Evolutionary conservation across 2,329 filamentous ascomycete species (phyloP).

Genomic region (Emericellopsis cladophorae): DNA sequence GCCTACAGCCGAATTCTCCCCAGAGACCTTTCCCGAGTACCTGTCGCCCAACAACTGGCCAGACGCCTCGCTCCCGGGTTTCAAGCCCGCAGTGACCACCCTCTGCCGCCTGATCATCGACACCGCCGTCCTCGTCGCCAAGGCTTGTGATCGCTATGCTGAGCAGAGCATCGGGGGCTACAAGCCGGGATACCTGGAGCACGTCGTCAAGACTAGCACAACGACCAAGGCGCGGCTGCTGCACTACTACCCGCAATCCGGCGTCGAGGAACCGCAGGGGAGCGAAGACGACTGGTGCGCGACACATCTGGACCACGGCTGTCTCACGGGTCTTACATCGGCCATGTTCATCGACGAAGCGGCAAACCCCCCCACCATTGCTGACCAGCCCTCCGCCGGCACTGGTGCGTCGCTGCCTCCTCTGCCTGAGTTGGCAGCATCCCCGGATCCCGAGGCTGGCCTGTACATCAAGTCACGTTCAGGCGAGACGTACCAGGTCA

Average conservation of each 20-base stretch:
- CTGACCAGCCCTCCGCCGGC: slow-evolving; percentile 7
- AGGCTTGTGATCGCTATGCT: slow-evolving; percentile 82
- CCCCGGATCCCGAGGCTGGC: slow-evolving; percentile 74
- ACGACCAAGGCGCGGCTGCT: slow-evolving; percentile 85
- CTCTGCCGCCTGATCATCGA: slow-evolving; percentile 82
- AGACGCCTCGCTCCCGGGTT: slow-evolving; percentile 57
- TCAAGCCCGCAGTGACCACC: slow-evolving; percentile 57
- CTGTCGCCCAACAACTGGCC: slow-evolving; percentile 84
- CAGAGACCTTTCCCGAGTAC: slow-evolving; percentile 69
- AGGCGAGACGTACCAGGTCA: slow-evolving; percentile 76
- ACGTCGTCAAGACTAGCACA: slow-evolving; percentile 71
- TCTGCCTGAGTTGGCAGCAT: slow-evolving; percentile 58
- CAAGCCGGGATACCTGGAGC: slow-evolving; percentile 66
- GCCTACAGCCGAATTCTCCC: slow-evolving; percentile 44
- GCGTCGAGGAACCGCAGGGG: slow-evolving; percentile 15
- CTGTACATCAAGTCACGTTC: slow-evolving; percentile 88
- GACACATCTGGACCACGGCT: slow-evolving; percentile 82
- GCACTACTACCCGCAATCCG: slow-evolving; percentile 73
- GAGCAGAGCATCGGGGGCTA: slow-evolving; percentile 62
- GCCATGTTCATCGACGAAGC: slow-evolving; percentile 92
- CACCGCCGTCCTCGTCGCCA: slow-evolving; percentile 74
- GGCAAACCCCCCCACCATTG: slow-evolving; percentile 21
- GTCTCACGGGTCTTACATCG: slow-evolving; percentile 83
- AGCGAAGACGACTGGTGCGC: slow-evolving; percentile 89
- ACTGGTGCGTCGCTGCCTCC: slow-evolving; percentile 24